Percentiles rank a stretch among this genome's conserved stretches.
Conservation (phyloP, 2,329 filamentous ascomycete species). For the Chaetoscypha palmicola region DNA sequence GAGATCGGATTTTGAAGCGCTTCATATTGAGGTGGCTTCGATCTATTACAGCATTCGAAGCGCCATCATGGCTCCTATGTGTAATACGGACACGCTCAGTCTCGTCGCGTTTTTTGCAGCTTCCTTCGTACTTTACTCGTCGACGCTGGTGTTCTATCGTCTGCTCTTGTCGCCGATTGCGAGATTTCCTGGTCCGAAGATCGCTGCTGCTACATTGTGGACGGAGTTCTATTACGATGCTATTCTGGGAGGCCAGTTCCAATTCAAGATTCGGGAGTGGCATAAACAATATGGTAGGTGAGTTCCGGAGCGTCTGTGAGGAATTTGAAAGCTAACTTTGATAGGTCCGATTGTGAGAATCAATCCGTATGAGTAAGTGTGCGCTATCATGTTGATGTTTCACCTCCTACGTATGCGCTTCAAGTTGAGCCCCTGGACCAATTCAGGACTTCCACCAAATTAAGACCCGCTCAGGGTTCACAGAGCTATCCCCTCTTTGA, state of each 20-base stretch:
- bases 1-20: too few species aligned
- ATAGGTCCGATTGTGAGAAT: conserved; percentile 9
- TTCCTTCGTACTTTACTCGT: not conserved
- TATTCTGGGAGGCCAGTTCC: conserved; percentile 13
- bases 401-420: too few species aligned
- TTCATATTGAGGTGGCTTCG: too few species aligned
- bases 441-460: too few species aligned
- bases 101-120: too few species aligned
- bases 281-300: conserved; percentile 14
- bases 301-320: not conserved
- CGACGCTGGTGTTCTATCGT: conserved; percentile 16
- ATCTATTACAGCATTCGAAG: too few species aligned
- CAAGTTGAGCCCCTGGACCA: too few species aligned
- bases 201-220: conserved; percentile 20
- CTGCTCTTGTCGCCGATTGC: conserved; percentile 29
- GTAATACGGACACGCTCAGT: too few species aligned
- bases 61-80: too few species aligned
- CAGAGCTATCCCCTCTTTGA: too few species aligned
- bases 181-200: conserved; percentile 26
- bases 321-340: not conserved
- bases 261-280: conserved; percentile 10
- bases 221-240: conserved; percentile 26
- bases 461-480: too few species aligned
- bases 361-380: conserved; percentile 7
- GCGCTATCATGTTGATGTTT: not conserved